Percentiles rank a stretch among this genome's conserved stretches.
These are phyloP conservation scores for Harringtonia aguacate DNA, from an alignment of 2,329 filamentous ascomycete genomes.

Conservation along the genomic window DNA sequence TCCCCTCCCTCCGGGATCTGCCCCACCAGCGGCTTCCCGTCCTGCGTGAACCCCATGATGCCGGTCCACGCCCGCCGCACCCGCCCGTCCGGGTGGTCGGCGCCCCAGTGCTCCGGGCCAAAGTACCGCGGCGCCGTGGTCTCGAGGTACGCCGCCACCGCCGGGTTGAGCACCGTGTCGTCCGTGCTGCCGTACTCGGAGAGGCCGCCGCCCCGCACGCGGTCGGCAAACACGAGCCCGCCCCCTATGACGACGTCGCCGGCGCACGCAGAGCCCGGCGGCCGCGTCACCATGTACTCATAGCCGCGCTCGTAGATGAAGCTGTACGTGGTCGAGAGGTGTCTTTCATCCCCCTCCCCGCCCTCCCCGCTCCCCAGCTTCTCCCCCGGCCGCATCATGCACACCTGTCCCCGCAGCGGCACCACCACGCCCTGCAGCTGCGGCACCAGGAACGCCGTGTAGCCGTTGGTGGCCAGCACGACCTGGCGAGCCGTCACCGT, in stretches of 20 bases:
- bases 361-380: conserved; percentile 19
- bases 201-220: conserved; percentile 28
- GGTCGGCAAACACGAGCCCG: conserved; percentile 24
- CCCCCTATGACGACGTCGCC: conserved; percentile 54
- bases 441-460: conserved; percentile 33
- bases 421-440: conserved; percentile 35
- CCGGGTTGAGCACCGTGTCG: conserved; percentile 39
- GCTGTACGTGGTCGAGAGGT: conserved; percentile 43
- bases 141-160: conserved; percentile 35
- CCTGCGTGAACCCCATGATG: conserved; percentile 45
- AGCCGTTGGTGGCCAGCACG: conserved; percentile 43
- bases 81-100: conserved; percentile 26
- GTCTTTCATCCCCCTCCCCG: conserved; percentile 7
- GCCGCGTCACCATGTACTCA: conserved; percentile 56
- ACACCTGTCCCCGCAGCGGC: conserved; percentile 39
- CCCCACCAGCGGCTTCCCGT: conserved; percentile 42
- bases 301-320: conserved; percentile 51
- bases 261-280: conserved; percentile 27
- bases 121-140: conserved; percentile 37
- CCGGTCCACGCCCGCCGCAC: conserved; percentile 36
- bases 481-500: conserved; percentile 28
- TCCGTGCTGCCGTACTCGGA: conserved; percentile 44
- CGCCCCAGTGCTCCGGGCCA: conserved; percentile 35
- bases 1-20: conserved; percentile 31
- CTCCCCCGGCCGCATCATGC: conserved; percentile 26